Conservation (phyloP, 2,329 filamentous ascomycete genomes). For the Claviceps sorghi region DNA sequence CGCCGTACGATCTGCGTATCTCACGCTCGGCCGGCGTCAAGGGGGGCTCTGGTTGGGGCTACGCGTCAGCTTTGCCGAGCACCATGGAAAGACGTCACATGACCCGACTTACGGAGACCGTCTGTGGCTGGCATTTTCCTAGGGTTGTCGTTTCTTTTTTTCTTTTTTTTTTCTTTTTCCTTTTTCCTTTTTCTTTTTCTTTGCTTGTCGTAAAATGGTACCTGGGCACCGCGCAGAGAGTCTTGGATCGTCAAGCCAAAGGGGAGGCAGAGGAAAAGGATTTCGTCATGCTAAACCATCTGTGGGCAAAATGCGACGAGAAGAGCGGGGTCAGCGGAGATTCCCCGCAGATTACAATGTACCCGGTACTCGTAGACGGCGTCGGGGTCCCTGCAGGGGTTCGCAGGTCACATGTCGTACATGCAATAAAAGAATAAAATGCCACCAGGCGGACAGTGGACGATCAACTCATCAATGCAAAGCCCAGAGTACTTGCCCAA, state of each 20-base stretch:
- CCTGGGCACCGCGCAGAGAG: too few species aligned
- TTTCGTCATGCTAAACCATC: too few species aligned
- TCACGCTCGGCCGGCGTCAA: neutral
- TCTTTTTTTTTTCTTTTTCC: neutral
- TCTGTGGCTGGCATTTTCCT: neutral
- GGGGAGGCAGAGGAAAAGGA: too few species aligned
- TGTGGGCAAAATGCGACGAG: neutral
- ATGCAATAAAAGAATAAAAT: too few species aligned
- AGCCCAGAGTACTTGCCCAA: too few species aligned
- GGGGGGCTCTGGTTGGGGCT: neutral
- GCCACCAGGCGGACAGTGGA: too few species aligned
- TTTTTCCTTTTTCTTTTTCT: neutral
- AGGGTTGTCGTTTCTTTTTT: too few species aligned
- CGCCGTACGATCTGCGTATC: conserved; percentile 1
- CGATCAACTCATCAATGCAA: too few species aligned
- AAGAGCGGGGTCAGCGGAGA: too few species aligned
- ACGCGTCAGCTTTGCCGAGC: neutral
- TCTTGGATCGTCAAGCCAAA: too few species aligned
- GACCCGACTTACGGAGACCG: neutral
- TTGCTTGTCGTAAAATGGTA: neutral
- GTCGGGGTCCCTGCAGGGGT: neutral
- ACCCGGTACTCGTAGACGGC: neutral
- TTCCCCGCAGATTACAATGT: neutral
- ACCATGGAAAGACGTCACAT: too few species aligned
- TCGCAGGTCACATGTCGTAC: too few species aligned